Conservation (phyloP, 805 yeast species). For the Candida koratica region DNA sequence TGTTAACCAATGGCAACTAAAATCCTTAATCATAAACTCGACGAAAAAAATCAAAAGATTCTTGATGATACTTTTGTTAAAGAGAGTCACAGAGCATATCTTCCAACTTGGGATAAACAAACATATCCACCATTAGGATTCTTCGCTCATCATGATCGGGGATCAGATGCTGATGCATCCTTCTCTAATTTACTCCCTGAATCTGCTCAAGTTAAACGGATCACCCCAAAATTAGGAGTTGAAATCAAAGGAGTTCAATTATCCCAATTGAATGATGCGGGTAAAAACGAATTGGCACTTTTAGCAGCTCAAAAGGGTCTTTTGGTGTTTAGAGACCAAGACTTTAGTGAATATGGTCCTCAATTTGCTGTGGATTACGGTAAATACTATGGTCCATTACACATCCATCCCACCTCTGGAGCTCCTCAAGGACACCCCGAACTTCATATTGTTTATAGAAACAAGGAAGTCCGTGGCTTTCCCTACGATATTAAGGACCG, state of each 20-base stretch:
- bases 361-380: conserved; percentile 29
- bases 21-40: conserved; percentile 5
- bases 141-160: conserved; percentile 57
- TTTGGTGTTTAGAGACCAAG: conserved; percentile 62
- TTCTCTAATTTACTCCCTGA: conserved; percentile 48
- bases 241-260: conserved; percentile 59
- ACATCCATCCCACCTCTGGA: conserved; percentile 45
- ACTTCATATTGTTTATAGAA: conserved; percentile 27
- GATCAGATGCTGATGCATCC: conserved; percentile 51
- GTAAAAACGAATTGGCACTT: conserved; percentile 64
- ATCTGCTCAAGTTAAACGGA: conserved; percentile 27
- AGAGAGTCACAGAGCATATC: conserved; percentile 16
- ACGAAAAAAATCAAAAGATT: conserved; percentile 4
- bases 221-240: conserved; percentile 72
- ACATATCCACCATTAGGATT: conserved; percentile 48
- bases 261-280: conserved; percentile 47
- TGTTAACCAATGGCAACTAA: conserved; percentile 5
- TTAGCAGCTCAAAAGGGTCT: conserved; percentile 66
- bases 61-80: conserved; percentile 12
- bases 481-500: conserved; percentile 17
- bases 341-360: conserved; percentile 44
- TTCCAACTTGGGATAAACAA: conserved; percentile 37
- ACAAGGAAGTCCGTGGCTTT: conserved; percentile 16
- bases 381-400: conserved; percentile 36
- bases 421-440: conserved; percentile 32